Conservation (phyloP, 306 rosid genomes). For the Aeschynomene evenia region DNA sequence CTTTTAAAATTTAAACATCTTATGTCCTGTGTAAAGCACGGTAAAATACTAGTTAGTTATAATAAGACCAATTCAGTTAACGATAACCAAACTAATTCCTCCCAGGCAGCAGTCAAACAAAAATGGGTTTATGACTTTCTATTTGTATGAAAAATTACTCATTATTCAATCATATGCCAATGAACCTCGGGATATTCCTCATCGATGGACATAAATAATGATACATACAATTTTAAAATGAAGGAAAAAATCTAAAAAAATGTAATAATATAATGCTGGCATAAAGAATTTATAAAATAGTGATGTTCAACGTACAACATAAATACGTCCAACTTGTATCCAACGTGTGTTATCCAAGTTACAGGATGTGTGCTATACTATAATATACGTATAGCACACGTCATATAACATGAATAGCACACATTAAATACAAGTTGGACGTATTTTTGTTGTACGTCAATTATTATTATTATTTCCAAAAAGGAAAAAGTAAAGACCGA, state of each 20-base stretch:
- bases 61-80: not conserved
- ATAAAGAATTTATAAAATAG: not conserved
- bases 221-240: not conserved
- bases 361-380: too few species aligned
- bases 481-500: constrained; percentile 36
- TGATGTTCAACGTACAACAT: too few species aligned
- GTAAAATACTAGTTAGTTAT: too few species aligned
- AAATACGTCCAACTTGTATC: too few species aligned
- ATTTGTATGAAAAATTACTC: not conserved
- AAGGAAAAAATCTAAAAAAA: not conserved
- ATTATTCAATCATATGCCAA: not conserved
- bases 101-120: not conserved
- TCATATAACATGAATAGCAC: too few species aligned
- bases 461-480: too few species aligned
- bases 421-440: too few species aligned
- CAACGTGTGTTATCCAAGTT: too few species aligned
- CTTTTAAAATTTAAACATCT: too few species aligned
- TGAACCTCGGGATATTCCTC: constrained; percentile 26
- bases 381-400: too few species aligned
- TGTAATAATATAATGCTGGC: not conserved
- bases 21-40: too few species aligned
- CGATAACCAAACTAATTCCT: not conserved
- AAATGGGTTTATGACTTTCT: not conserved
- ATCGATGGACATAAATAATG: not conserved
- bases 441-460: too few species aligned